Evolutionary conservation across 768 basidiomycete species (phyloP), one percentile per base, ranked within the genome.

Genomic region (Tephrocybe sp.): DNA sequence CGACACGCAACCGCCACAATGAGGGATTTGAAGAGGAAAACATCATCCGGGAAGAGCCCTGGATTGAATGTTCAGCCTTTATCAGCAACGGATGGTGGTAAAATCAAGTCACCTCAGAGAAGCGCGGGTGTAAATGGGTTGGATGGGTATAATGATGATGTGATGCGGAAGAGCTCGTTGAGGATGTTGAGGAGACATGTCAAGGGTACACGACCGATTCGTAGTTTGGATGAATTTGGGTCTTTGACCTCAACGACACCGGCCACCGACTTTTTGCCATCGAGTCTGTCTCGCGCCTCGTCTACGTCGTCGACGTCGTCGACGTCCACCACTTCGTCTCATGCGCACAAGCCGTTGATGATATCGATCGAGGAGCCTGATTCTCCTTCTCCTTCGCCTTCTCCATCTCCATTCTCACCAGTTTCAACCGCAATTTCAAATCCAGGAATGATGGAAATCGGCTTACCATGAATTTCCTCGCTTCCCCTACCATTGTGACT

Each of bases 371-470:
- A 29, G 10, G 52, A 49, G 6, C 54, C 47, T 10, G 11, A 16
- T 9, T 42, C 50, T n/a, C n/a, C n/a, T n/a, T 22, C 38, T 16
- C 9, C n/a, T n/a, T n/a, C n/a, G n/a, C n/a, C n/a, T n/a, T n/a
- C n/a, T n/a, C n/a, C n/a, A n/a, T n/a, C n/a, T n/a, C 94, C 10
- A 98, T 98, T 57, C 68, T 99, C 49, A 97, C 95, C 0, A 97
- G 93, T 31, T 98, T 98, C 79, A 98, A 99, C 69, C 83, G 95
- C 66, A 79, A 76, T 67, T 74, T 72, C 79, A 94, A 92, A 71
- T 93, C 94, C 2, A 82, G 97, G 57, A 99, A 99, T 64, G 97
- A 99, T 62, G 97, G 94, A 19, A 98, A 98, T 65, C 75, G 79
- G 31, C 74, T 84, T 47, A 98, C 94, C 13, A 91, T 95, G 92